A percentile compares a stretch with the other conserved stretches of the same genome.
Conservation (phyloP, 345 rosid species). For the Nasturtium officinale region DNA sequence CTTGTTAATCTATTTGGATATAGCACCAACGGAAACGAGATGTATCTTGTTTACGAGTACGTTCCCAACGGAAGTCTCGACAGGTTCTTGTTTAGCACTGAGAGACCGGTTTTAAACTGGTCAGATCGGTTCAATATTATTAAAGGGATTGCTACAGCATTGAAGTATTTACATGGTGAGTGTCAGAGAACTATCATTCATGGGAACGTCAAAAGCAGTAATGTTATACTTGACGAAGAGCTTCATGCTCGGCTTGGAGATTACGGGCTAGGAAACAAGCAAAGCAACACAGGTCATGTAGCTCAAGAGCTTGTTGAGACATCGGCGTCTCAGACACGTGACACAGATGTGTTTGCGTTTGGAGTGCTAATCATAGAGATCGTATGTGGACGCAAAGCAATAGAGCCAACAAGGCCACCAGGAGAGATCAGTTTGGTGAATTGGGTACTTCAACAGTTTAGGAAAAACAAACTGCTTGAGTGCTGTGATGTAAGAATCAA, state of each 20-base stretch:
- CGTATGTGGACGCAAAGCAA: conserved; percentile 46
- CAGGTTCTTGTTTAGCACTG: conserved; percentile 40
- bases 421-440: conserved; percentile 44
- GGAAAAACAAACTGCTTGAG: neutral
- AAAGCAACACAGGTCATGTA: conserved; percentile 45
- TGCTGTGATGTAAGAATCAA: conserved; percentile 18
- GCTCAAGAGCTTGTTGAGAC: conserved; percentile 50
- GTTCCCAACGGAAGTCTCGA: conserved; percentile 58
- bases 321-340: conserved; percentile 25
- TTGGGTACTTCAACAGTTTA: conserved; percentile 40
- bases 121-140: conserved; percentile 45
- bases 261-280: conserved; percentile 49
- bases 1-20: conserved; percentile 51
- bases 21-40: conserved; percentile 44
- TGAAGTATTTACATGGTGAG: conserved; percentile 52
- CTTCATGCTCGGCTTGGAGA: conserved; percentile 50
- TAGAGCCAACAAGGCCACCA: conserved; percentile 30
- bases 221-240: conserved; percentile 49
- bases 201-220: conserved; percentile 50
- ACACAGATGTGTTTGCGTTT: conserved; percentile 49
- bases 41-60: conserved; percentile 52
- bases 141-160: conserved; percentile 47
- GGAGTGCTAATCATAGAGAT: conserved; percentile 52
- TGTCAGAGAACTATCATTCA: conserved; percentile 50
- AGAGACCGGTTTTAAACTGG: conserved; percentile 32